Evolutionary conservation across 768 basidiomycete genomes (phyloP).

Genomic region (Tylopilus intermedius): DNA sequence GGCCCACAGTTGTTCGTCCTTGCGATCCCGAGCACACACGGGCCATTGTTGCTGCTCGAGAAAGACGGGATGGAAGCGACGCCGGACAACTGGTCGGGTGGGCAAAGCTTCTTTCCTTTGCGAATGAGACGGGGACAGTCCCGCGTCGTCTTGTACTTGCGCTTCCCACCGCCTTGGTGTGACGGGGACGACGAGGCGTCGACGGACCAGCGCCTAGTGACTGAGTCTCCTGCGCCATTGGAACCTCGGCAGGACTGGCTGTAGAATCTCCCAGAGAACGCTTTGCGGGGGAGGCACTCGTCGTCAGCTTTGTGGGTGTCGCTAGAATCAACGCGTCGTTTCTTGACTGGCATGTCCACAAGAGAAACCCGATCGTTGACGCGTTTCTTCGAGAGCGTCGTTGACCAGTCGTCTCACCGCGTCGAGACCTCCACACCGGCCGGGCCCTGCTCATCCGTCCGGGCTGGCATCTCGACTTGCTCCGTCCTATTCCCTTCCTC

Average conservation of each 20-base stretch:
- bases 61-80: conserved; percentile 47
- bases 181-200: conserved; percentile 20
- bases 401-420: background rate
- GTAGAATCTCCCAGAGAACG: too few species aligned
- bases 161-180: conserved; percentile 3
- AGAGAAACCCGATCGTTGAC: too few species aligned
- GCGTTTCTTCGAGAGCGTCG: too few species aligned
- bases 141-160: conserved; percentile 18
- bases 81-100: conserved; percentile 17
- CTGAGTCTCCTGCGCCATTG: background rate
- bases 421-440: background rate
- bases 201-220: conserved; percentile 17
- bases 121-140: conserved; percentile 19
- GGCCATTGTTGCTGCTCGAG: conserved; percentile 46
- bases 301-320: too few species aligned
- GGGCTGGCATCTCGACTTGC: too few species aligned
- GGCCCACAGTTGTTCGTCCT: conserved; percentile 26
- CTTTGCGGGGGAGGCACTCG: too few species aligned
- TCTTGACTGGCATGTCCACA: too few species aligned
- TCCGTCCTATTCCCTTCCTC: background rate
- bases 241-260: background rate
- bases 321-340: too few species aligned
- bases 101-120: conserved; percentile 10
- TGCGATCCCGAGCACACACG: conserved; percentile 34
- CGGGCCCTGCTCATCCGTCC: background rate